These are phyloP conservation scores for Cutaneotrichosporon cavernicola DNA, from an alignment of 1,284 basidiomycete species.

Conservation along the genomic window DNA sequence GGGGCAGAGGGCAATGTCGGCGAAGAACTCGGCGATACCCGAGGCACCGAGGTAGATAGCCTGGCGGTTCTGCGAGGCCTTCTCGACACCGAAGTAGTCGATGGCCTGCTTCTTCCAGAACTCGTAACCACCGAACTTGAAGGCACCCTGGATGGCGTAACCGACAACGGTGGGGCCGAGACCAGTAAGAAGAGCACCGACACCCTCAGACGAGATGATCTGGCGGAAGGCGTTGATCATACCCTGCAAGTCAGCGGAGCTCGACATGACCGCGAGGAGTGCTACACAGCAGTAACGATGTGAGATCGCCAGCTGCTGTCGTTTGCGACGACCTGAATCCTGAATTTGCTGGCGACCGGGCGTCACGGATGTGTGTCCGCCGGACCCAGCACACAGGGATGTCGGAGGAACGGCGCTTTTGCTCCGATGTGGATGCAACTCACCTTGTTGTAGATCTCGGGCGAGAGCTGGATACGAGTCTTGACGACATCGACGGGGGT, in stretches of 20 bases:
- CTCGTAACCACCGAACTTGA: slow-evolving; percentile 94
- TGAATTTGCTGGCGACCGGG: not conserved
- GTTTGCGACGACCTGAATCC: not conserved
- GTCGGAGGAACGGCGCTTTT: not conserved
- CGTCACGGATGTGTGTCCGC: not conserved
- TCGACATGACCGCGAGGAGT: not conserved
- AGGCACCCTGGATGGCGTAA: slow-evolving; percentile 92
- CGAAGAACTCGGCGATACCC: slow-evolving; percentile 90
- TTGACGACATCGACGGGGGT: slow-evolving; percentile 93
- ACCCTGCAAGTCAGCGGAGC: slow-evolving; percentile 63
- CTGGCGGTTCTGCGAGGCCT: slow-evolving; percentile 81
- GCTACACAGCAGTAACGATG: no score
- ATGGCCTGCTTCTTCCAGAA: slow-evolving; percentile 90
- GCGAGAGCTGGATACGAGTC: slow-evolving; percentile 93
- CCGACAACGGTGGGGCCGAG: slow-evolving; percentile 88
- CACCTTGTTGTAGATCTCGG: slow-evolving; percentile 59
- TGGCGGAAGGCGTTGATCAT: slow-evolving; percentile 70
- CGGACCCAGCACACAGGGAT: not conserved
- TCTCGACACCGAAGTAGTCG: slow-evolving; percentile 80
- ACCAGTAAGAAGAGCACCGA: slow-evolving; percentile 86
- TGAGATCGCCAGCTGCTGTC: not conserved
- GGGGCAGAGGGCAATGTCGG: slow-evolving; percentile 67
- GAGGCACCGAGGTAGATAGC: slow-evolving; percentile 92
- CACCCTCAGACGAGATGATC: slow-evolving; percentile 78
- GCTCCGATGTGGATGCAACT: slow-evolving; percentile 23